Percentiles rank a stretch among this genome's conserved stretches.
Conservation (phyloP, 495 filamentous ascomycete species). For the Ascobolus immersus region DNA sequence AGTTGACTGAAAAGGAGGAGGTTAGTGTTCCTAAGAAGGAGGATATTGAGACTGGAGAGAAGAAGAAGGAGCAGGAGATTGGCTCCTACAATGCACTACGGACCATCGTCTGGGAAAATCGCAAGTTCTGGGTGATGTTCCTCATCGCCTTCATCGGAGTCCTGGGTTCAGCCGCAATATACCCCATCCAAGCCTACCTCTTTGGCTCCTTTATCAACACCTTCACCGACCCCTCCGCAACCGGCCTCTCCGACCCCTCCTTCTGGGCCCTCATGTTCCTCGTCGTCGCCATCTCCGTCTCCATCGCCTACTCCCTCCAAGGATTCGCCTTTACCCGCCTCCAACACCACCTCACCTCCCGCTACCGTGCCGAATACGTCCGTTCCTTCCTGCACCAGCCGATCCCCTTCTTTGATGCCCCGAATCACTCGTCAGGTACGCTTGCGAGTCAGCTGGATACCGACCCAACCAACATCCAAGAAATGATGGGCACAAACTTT, state of each 20-base stretch:
- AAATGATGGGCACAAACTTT: conserved; percentile 32
- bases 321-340: conserved; percentile 28
- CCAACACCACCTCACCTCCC: conserved; percentile 23
- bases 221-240: conserved; percentile 20
- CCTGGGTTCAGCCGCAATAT: conserved; percentile 24
- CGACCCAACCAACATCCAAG: conserved; percentile 35
- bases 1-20: conserved; percentile 19
- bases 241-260: conserved; percentile 18
- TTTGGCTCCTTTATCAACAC: conserved; percentile 25
- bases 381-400: conserved; percentile 28
- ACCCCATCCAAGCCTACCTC: conserved; percentile 25
- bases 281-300: conserved; percentile 26
- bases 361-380: conserved; percentile 36
- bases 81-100: conserved; percentile 23
- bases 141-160: conserved; percentile 22
- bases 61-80: conserved; percentile 11
- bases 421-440: conserved; percentile 24
- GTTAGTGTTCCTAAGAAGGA: conserved; percentile 17
- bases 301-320: conserved; percentile 26
- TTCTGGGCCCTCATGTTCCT: conserved; percentile 48
- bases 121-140: conserved; percentile 23
- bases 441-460: conserved; percentile 27
- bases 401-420: conserved; percentile 32
- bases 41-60: background rate
- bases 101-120: conserved; percentile 24